phyloP scores from a whole-genome alignment of 768 basidiomycete species.

The Suillus cothurnatus region DNA sequence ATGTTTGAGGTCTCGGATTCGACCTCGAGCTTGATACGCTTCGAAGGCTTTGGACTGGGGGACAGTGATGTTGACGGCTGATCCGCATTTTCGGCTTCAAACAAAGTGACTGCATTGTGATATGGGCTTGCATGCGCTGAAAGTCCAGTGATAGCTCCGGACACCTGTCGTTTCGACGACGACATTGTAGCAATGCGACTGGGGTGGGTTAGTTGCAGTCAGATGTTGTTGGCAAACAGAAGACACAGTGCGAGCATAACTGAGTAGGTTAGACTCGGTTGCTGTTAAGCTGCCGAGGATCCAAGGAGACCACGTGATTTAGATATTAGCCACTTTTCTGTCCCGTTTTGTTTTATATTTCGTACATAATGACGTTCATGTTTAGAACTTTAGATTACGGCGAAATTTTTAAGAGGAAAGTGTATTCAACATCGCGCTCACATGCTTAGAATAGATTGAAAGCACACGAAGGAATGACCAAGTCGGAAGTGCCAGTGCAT shows the following conservation, averaged over 20 bases:
- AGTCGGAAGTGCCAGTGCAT: no score
- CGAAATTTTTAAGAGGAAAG: no score
- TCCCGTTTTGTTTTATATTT: no score
- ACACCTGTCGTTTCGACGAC: conserved; percentile 25
- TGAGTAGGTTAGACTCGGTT: not conserved
- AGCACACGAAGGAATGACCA: not conserved
- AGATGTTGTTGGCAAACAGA: not conserved
- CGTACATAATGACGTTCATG: no score
- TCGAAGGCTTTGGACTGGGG: conserved; percentile 25
- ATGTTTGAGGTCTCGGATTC: conserved; percentile 13
- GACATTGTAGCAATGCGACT: conserved; percentile 17
- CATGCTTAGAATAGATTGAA: not conserved
- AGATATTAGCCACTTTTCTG: not conserved
- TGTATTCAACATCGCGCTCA: no score
- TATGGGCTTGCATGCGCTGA: conserved; percentile 46
- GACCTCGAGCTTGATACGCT: conserved; percentile 34
- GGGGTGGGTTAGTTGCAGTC: not conserved
- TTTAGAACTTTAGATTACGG: no score
- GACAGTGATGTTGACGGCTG: conserved; percentile 20
- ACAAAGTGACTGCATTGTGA: conserved; percentile 44
- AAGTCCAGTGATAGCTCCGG: conserved; percentile 36
- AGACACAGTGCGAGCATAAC: not conserved
- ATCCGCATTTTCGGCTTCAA: conserved; percentile 28
- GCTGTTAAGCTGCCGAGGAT: no score
- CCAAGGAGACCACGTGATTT: conserved; percentile 50